phyloP scores from a whole-genome alignment of 2,329 filamentous ascomycete species.

The Hyphodiscus sp. region DNA sequence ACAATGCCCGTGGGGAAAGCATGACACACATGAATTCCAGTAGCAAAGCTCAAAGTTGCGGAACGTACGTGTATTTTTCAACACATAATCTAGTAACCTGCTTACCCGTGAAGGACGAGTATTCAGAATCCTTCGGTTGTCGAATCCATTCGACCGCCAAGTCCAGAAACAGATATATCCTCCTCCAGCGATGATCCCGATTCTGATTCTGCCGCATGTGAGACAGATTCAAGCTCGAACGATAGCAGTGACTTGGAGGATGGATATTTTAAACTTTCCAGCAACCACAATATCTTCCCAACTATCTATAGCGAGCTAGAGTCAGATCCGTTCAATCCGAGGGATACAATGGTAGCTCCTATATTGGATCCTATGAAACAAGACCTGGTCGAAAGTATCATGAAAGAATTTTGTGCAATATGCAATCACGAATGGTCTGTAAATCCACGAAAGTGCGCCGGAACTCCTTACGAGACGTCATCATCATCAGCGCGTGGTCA shows the following conservation, averaged over 20 bases:
- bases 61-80: too few species aligned
- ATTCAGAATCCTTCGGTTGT: too few species aligned
- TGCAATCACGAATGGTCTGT: slow-evolving; percentile 27
- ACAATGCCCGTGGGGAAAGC: too few species aligned
- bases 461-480: background rate
- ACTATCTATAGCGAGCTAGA: background rate
- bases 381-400: slow-evolving; percentile 1
- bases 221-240: background rate
- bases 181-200: background rate
- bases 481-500: too few species aligned
- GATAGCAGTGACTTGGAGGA: background rate
- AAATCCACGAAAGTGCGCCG: slow-evolving; percentile 14
- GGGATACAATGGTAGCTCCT: too few species aligned
- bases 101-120: too few species aligned
- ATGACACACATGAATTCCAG: too few species aligned
- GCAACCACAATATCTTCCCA: too few species aligned
- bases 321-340: background rate
- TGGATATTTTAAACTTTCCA: background rate
- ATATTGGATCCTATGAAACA: background rate
- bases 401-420: slow-evolving; percentile 8
- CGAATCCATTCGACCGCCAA: too few species aligned
- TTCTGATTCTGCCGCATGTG: background rate
- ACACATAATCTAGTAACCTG: too few species aligned
- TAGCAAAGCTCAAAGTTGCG: too few species aligned
- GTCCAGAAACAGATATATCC: background rate